Conservation (phyloP, 805 yeast species). For the Schwanniomyces sp. region DNA sequence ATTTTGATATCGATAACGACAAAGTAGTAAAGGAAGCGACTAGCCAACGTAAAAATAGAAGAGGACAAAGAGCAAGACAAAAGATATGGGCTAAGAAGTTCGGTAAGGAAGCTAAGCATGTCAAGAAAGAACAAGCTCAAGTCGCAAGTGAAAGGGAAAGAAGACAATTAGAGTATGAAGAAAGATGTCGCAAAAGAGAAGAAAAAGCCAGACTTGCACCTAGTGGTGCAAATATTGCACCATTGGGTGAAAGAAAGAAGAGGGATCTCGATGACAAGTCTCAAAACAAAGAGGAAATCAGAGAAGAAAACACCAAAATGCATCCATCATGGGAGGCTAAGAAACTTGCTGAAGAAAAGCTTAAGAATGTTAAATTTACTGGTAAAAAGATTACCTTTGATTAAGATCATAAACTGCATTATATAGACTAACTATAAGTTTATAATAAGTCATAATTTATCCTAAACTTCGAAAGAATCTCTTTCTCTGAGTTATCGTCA, state of each 20-base stretch:
- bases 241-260: slow-evolving; percentile 35
- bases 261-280: slow-evolving; percentile 9
- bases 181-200: slow-evolving; percentile 66
- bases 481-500: slow-evolving; percentile 26
- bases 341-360: slow-evolving; percentile 65
- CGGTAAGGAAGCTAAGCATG: slow-evolving; percentile 82
- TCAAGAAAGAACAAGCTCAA: slow-evolving; percentile 62
- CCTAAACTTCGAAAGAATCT: slow-evolving; percentile 21
- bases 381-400: slow-evolving; percentile 88
- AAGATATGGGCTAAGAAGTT: slow-evolving; percentile 93
- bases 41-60: slow-evolving; percentile 73
- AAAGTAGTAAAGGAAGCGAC: slow-evolving; percentile 53
- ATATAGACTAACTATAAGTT: slow-evolving; percentile 1
- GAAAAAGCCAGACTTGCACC: slow-evolving; percentile 43
- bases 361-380: slow-evolving; percentile 62
- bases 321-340: slow-evolving; percentile 99
- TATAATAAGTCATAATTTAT: slow-evolving; percentile 23
- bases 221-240: slow-evolving; percentile 40
- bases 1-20: slow-evolving; percentile 43
- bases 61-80: slow-evolving; percentile 97
- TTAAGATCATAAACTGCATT: slow-evolving; percentile 11
- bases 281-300: neutral
- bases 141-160: slow-evolving; percentile 55
- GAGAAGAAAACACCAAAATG: slow-evolving; percentile 19
- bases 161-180: slow-evolving; percentile 67